Conservation (phyloP, 441 rosid genomes). For the Macaranga tanarius region DNA sequence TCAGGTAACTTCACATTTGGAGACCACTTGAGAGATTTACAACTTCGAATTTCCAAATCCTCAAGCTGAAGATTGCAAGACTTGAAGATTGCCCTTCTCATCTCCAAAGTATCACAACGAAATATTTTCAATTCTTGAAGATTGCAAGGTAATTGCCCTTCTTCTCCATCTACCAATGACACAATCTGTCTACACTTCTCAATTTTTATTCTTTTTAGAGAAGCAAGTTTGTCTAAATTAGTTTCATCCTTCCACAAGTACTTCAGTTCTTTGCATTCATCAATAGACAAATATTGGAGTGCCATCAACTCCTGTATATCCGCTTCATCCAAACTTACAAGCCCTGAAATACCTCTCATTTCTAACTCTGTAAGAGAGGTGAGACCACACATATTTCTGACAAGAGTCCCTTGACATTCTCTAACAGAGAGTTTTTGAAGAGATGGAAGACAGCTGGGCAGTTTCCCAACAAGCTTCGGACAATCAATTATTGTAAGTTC, state of each 20-base stretch:
- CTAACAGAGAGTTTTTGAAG: neutral
- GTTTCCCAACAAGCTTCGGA: slow-evolving; percentile 15
- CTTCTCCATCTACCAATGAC: neutral
- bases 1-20: neutral
- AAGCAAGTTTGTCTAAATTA: neutral
- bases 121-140: neutral
- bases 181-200: neutral
- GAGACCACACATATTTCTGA: neutral
- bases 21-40: neutral
- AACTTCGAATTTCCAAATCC: neutral
- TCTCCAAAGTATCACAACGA: neutral
- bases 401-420: neutral
- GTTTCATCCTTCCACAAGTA: too few species aligned
- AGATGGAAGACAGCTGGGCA: slow-evolving; percentile 4
- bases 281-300: too few species aligned
- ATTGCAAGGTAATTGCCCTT: neutral
- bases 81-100: too few species aligned
- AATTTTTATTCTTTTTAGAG: neutral
- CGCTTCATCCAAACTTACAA: neutral
- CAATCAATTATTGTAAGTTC: neutral
- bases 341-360: neutral
- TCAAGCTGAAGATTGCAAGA: neutral
- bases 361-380: neutral
- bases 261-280: too few species aligned
- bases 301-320: too few species aligned